A percentile compares a stretch with the other conserved stretches of the same genome.
phyloP scores from a whole-genome alignment of 73 alveolate species.

The Tetrahymena elliotti region DNA sequence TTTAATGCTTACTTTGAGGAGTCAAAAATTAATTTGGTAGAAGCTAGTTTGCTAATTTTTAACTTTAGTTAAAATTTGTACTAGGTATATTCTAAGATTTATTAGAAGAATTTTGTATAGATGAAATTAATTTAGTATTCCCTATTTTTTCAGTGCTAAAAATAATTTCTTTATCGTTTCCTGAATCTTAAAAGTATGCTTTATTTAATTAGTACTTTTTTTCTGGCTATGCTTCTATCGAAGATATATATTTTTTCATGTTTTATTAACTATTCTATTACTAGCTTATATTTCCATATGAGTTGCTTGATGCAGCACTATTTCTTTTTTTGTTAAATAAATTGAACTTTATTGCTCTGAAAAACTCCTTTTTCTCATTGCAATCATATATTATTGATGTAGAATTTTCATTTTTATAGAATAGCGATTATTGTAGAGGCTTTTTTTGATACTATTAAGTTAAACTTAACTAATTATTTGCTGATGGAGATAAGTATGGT shows the following conservation, averaged over 20 bases:
- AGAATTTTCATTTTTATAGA: neutral
- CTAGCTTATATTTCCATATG: neutral
- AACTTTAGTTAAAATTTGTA: neutral
- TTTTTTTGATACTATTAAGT: neutral
- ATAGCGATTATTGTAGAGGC: neutral
- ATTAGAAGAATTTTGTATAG: neutral
- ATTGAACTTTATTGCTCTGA: neutral
- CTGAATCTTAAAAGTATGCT: neutral
- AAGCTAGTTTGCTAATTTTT: neutral
- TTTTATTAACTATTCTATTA: neutral
- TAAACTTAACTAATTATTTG: neutral
- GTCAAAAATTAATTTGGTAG: neutral
- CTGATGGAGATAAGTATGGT: neutral
- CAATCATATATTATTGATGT: neutral
- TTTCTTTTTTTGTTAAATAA: neutral
- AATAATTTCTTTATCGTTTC: neutral
- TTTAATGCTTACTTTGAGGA: neutral
- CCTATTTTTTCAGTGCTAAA: neutral
- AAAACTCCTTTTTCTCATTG: neutral
- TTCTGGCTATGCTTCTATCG: neutral
- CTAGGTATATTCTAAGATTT: neutral
- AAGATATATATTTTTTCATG: neutral
- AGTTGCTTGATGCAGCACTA: neutral
- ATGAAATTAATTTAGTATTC: no score
- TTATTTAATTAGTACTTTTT: no score